These are phyloP conservation scores for Gnetum montanum DNA, from an alignment of 75 land plant species.

Conservation along the genomic window DNA sequence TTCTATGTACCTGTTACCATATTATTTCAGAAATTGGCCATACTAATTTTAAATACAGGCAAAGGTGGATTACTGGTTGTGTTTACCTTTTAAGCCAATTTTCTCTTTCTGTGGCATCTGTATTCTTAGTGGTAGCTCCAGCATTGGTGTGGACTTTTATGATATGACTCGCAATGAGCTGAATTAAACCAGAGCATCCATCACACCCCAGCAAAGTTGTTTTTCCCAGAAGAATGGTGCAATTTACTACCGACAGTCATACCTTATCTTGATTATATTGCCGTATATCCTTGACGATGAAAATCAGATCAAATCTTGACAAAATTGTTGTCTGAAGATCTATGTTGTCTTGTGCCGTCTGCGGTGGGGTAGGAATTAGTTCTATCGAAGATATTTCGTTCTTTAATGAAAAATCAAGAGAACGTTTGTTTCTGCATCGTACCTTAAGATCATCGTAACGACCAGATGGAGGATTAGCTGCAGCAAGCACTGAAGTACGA, in stretches of 20 bases:
- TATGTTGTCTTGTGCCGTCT: slow-evolving; percentile 99
- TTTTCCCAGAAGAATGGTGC: neutral
- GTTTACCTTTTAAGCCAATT: slow-evolving; percentile 92
- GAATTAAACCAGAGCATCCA: too few species aligned
- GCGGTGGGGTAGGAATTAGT: too few species aligned
- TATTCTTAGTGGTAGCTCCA: slow-evolving; percentile 30
- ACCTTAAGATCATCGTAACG: slow-evolving; percentile 99
- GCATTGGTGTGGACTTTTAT: slow-evolving; percentile 94
- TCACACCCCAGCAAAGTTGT: neutral
- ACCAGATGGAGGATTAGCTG: slow-evolving; percentile 99
- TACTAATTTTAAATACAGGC: neutral
- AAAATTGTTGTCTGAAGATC: slow-evolving; percentile 97
- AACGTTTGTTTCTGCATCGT: too few species aligned
- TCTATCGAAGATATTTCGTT: too few species aligned
- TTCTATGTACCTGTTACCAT: slow-evolving; percentile 78
- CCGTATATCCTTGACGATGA: slow-evolving; percentile 92
- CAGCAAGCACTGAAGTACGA: slow-evolving; percentile 95
- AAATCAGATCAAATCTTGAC: slow-evolving; percentile 95
- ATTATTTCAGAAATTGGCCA: neutral
- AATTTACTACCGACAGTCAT: too few species aligned
- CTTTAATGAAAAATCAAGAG: too few species aligned
- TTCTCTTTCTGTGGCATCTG: slow-evolving; percentile 51
- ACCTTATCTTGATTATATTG: slow-evolving; percentile 89
- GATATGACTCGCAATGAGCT: slow-evolving; percentile 92
- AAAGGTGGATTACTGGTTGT: neutral